These are phyloP conservation scores for Phanerochaete carnosa DNA, from an alignment of 768 basidiomycete species.

Conservation along the genomic window DNA sequence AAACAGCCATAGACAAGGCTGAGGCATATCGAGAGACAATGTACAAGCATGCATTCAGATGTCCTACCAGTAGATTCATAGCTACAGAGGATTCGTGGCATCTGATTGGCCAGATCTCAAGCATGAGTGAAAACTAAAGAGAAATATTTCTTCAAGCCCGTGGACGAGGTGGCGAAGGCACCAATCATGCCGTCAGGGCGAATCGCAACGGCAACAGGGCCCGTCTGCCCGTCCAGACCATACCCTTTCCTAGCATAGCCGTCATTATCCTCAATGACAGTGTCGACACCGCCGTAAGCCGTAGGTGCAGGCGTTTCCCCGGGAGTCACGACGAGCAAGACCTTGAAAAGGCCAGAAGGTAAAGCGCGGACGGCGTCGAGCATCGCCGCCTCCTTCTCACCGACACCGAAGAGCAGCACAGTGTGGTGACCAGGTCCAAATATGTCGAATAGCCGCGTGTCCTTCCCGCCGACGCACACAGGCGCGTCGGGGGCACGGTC, in stretches of 20 bases:
- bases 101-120: background rate
- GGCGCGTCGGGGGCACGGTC: constrained; percentile 5
- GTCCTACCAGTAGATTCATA: no score
- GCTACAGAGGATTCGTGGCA: no score
- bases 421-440: background rate
- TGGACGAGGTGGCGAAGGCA: background rate
- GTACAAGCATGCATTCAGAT: no score
- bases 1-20: no score
- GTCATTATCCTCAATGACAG: background rate
- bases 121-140: background rate
- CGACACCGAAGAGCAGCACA: background rate
- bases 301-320: background rate
- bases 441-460: background rate
- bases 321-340: background rate
- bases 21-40: no score
- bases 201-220: background rate
- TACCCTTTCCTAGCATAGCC: background rate
- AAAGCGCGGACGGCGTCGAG: background rate
- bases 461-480: background rate
- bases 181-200: background rate
- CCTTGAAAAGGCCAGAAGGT: background rate
- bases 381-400: background rate
- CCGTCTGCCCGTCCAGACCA: background rate
- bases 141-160: background rate
- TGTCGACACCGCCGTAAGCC: background rate